Evolutionary conservation across 305 asterid species (phyloP).

Genomic region (Plantago lanceolata): DNA sequence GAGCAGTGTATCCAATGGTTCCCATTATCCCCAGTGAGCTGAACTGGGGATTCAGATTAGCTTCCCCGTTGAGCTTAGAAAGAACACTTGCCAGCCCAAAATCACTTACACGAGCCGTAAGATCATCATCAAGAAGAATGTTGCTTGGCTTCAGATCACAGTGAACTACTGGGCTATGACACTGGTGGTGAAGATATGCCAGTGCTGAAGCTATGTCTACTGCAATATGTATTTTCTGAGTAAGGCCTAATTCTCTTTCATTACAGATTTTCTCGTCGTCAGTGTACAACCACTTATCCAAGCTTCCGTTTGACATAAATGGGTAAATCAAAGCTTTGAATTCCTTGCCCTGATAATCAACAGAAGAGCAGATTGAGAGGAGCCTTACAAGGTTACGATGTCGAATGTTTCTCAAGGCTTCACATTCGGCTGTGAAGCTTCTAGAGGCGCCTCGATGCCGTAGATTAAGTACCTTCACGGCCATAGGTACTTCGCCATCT

Average conservation of each 20-base stretch:
- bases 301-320: conserved; percentile 60
- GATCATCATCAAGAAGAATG: conserved; percentile 43
- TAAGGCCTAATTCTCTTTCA: conserved; percentile 30
- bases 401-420: conserved; percentile 39
- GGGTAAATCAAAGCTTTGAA: conserved; percentile 50
- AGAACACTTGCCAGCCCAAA: conserved; percentile 52
- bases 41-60: conserved; percentile 32
- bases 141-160: conserved; percentile 66
- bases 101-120: conserved; percentile 61
- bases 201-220: conserved; percentile 56
- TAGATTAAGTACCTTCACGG: conserved; percentile 49
- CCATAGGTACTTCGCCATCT: conserved; percentile 30
- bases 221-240: conserved; percentile 12
- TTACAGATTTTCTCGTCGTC: conserved; percentile 21
- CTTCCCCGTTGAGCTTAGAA: conserved; percentile 28
- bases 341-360: conserved; percentile 38
- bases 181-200: conserved; percentile 50
- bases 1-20: conserved; percentile 71
- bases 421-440: conserved; percentile 50
- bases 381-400: conserved; percentile 60
- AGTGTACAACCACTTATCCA: conserved; percentile 52
- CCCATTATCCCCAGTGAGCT: conserved; percentile 46
- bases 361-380: conserved; percentile 44
- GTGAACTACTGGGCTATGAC: conserved; percentile 44
- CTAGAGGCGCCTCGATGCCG: conserved; percentile 27